phyloP scores from a whole-genome alignment of 768 basidiomycete species.

The Butyriboletus loyo region DNA sequence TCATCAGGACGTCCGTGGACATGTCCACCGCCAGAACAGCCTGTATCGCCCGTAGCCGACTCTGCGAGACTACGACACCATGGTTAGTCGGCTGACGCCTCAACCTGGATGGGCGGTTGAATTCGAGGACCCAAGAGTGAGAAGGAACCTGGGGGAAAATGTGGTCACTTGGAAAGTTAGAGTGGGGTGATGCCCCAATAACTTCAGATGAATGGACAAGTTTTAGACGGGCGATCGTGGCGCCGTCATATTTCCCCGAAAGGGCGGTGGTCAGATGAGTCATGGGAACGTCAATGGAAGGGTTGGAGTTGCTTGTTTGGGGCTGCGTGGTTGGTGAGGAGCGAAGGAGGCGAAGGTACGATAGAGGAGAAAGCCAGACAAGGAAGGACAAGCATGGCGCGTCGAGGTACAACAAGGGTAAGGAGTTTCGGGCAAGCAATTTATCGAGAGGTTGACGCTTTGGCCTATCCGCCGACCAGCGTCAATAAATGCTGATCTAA shows the following conservation, averaged over 20 bases:
- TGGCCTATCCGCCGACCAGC: constrained; percentile 29
- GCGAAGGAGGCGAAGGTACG: constrained; percentile 64
- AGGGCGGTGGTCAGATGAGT: constrained; percentile 47
- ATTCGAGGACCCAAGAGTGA: constrained; percentile 67
- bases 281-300: constrained; percentile 47
- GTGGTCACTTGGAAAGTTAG: constrained; percentile 23
- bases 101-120: constrained; percentile 42
- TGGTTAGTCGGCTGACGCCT: constrained; percentile 39
- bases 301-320: constrained; percentile 15
- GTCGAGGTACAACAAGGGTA: constrained; percentile 71
- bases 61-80: constrained; percentile 72
- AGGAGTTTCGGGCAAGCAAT: constrained; percentile 49
- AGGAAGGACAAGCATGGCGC: constrained; percentile 72
- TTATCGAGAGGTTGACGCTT: constrained; percentile 60
- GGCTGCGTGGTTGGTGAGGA: constrained; percentile 19
- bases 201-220: constrained; percentile 33
- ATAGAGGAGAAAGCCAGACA: constrained; percentile 62
- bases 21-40: constrained; percentile 45
- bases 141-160: constrained; percentile 24
- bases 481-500: not conserved
- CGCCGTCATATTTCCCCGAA: constrained; percentile 40
- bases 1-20: constrained; percentile 24
- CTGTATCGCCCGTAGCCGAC: constrained; percentile 71
- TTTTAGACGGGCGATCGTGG: constrained; percentile 53
- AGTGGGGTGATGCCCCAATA: constrained; percentile 6